Percentiles rank a stretch among this genome's conserved stretches.
phyloP scores from a whole-genome alignment of 2,329 filamentous ascomycete species.

The Mariannaea elegans region DNA sequence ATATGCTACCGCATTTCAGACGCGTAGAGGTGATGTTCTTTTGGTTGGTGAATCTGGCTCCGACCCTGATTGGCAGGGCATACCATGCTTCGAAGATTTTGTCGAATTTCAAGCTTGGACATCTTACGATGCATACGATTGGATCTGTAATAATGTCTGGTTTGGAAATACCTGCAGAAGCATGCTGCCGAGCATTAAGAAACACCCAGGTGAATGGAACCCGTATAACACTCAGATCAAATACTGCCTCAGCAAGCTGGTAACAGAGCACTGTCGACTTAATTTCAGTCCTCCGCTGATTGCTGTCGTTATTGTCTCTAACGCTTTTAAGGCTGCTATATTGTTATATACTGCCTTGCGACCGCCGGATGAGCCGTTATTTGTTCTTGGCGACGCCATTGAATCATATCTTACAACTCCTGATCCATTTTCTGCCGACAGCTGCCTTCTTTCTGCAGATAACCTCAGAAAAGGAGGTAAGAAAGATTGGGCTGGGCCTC shows the following conservation, averaged over 20 bases:
- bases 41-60: not conserved
- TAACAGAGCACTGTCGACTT: not conserved
- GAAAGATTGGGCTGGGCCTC: not conserved
- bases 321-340: not conserved
- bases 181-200: not conserved
- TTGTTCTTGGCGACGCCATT: slow-evolving; percentile 4
- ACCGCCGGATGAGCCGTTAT: not conserved
- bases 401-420: not conserved
- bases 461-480: not conserved
- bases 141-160: slow-evolving; percentile 1
- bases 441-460: not conserved
- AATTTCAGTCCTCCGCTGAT: not conserved
- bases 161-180: not conserved
- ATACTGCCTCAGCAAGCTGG: not conserved
- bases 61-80: not conserved
- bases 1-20: slow-evolving; percentile 13
- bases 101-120: not conserved
- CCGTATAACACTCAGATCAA: not conserved
- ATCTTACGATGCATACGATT: not conserved
- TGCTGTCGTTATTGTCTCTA: not conserved
- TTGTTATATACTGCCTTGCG: not conserved
- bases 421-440: not conserved
- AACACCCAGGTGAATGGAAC: not conserved
- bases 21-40: not conserved
- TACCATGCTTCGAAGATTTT: not conserved